Evolutionary conservation across 441 rosid species (phyloP).

Genomic region (Jatropha multifida): DNA sequence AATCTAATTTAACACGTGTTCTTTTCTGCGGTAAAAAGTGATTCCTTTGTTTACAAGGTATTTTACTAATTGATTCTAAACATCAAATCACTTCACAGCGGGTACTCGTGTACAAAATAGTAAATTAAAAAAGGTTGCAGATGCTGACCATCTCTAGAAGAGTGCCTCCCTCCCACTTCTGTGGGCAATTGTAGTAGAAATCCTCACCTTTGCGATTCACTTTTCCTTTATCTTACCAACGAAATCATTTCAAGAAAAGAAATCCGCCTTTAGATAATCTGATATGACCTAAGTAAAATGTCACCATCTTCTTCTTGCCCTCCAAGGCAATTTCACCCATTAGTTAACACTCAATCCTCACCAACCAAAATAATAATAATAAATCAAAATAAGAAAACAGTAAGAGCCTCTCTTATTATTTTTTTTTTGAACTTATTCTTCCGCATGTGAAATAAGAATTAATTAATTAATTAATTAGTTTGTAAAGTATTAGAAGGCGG

Average conservation of each 20-base stretch:
- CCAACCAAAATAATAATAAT: neutral
- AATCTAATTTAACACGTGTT: slow-evolving; percentile 1
- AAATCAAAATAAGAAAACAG: neutral
- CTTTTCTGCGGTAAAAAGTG: neutral
- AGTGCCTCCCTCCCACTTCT: neutral
- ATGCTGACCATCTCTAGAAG: neutral
- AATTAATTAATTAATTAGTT: neutral
- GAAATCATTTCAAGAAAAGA: neutral
- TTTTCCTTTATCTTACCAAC: neutral
- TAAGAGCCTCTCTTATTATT: neutral
- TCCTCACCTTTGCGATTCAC: neutral
- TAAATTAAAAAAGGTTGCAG: neutral
- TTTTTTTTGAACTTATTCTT: too few species aligned
- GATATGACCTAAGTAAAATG: slow-evolving; percentile 3
- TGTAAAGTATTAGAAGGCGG: slow-evolving; percentile 4
- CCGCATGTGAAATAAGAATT: slow-evolving; percentile 11
- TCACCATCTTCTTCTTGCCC: neutral
- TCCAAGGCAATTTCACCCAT: slow-evolving; percentile 6
- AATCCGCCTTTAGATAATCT: too few species aligned
- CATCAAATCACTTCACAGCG: too few species aligned
- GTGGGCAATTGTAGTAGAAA: neutral
- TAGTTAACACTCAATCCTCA: neutral
- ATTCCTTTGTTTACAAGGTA: too few species aligned
- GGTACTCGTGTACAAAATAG: too few species aligned
- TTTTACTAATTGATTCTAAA: too few species aligned